Evolutionary conservation across 2,329 filamentous ascomycete species (phyloP), one percentile per base, ranked within the genome.

Genomic region (Leptoxyphium fumago): DNA sequence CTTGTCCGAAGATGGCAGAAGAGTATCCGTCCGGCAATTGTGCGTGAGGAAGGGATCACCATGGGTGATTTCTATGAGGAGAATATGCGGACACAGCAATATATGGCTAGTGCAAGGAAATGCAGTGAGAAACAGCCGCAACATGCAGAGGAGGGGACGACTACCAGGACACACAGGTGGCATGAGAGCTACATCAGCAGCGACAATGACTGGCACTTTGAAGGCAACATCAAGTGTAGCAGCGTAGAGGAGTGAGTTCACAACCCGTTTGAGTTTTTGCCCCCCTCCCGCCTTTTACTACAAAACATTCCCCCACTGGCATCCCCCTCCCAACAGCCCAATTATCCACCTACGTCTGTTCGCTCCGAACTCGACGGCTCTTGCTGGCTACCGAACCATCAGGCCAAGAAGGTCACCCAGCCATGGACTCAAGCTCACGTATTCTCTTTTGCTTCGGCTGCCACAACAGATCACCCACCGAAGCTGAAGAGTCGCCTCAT

Each of bases 181-280:
- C 57, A 58, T 42, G 43, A 51, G 38, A 51, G 53, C 29, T 60
- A 54, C 29, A 54, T 61, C 38, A 52, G 49, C 8, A 55, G 50
- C 29, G 59, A 61, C 50, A 43, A 51, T 2, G 59, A 61, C 43
- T 62, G 59, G 60, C 60, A 62, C 45, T 59, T 62, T 43, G 60
- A 61, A 43, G 60, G 59, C 9, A 55, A 52, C 30, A 55, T 61
- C 41, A 48, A 48, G 40, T 56, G 54, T 45, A 54, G 46, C 42
- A 45, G 44, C 26, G 44, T 53, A 29, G 50, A 52, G 43, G 50
- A 50, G 52, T 55, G 50, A 53, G 64, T 62, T 29, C 26, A 13
- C 13, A 29, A 30, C 29, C 17, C 9, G 10, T 21, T 13, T 41
- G 8, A 9, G 14, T 38, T 28, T 13, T 5, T 10, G 9, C 9